A percentile compares a stretch with the other conserved stretches of the same genome.
These are phyloP conservation scores for rapeseed (Brassica napus) DNA, from an alignment of 345 rosid genomes.

Conservation along the genomic window DNA sequence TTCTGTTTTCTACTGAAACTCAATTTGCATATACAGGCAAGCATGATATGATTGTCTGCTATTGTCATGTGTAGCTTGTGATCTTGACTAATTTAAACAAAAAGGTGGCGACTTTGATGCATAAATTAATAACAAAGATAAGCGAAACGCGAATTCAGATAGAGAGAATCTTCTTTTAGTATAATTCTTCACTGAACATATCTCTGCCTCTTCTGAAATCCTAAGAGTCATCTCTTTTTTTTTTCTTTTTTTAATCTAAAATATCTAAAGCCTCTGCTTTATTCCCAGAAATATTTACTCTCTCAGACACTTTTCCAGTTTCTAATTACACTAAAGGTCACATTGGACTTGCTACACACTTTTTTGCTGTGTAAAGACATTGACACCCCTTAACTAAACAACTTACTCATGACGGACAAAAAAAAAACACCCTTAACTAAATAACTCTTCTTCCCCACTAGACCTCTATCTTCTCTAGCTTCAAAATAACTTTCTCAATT, in stretches of 20 bases:
- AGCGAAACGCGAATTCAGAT: slow-evolving; percentile 1
- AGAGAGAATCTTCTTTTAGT: slow-evolving; percentile 26
- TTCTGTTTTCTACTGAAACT: not conserved
- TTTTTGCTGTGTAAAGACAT: no score
- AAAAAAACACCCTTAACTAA: no score
- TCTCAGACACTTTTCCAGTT: no score
- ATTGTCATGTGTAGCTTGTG: slow-evolving; percentile 15
- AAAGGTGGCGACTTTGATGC: slow-evolving; percentile 10
- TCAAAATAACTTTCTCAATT: no score
- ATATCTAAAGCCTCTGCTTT: slow-evolving; percentile 9
- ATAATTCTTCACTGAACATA: slow-evolving; percentile 12
- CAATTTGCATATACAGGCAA: not conserved
- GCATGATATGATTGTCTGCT: not conserved
- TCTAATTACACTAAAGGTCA: no score
- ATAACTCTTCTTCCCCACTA: no score
- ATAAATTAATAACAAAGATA: not conserved
- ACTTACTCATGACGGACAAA: no score
- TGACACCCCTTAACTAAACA: no score
- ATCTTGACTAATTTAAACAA: not conserved
- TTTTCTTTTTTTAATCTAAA: not conserved
- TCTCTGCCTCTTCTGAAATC: slow-evolving; percentile 28
- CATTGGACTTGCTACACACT: no score
- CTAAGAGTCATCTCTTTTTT: slow-evolving; percentile 27
- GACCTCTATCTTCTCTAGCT: no score
- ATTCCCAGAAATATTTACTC: no score